Conservation (phyloP, 768 basidiomycete species). For the Pleurotus giganteus region DNA sequence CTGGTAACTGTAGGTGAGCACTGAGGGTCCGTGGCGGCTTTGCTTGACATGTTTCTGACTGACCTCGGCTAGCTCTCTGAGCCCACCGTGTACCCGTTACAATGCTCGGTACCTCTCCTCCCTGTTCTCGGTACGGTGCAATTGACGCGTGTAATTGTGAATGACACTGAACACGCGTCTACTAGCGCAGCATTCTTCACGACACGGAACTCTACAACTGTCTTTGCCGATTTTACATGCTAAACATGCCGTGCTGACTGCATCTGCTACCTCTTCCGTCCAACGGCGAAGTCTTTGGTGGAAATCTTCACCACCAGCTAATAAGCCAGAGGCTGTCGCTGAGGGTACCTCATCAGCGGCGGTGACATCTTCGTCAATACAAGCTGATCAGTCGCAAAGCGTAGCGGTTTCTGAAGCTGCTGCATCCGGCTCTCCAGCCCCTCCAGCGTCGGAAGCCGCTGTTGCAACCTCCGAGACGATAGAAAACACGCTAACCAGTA, state of each 20-base stretch:
- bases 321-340: background rate
- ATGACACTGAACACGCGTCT: background rate
- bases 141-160: background rate
- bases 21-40: background rate
- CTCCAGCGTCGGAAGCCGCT: background rate
- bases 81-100: background rate
- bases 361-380: background rate
- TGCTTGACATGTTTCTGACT: background rate
- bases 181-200: constrained; percentile 5
- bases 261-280: background rate
- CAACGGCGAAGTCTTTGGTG: constrained; percentile 7
- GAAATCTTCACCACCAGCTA: background rate
- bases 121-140: background rate
- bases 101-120: background rate
- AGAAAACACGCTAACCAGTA: background rate
- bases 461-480: background rate
- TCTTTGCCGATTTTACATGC: background rate
- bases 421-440: background rate
- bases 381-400: background rate
- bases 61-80: background rate
- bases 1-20: background rate
- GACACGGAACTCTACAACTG: background rate
- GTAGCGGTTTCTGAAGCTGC: background rate
- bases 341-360: background rate
- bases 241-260: background rate